phyloP scores from a whole-genome alignment of 1,139 yeast species.

The Suhomyces bokatorum region DNA sequence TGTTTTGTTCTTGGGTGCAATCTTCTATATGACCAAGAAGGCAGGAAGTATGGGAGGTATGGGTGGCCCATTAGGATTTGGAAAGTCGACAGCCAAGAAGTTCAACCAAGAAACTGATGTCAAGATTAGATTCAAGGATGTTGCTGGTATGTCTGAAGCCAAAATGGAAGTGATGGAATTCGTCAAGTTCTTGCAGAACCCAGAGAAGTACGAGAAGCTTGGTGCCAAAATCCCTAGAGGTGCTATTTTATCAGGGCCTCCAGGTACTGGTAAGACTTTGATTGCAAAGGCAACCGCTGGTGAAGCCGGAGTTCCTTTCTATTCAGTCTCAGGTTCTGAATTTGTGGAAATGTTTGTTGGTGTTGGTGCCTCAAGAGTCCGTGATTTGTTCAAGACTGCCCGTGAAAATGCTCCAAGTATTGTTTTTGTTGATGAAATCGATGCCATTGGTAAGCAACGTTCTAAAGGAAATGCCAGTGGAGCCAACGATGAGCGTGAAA shows the following conservation, averaged over 20 bases:
- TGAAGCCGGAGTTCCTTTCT: slow-evolving; percentile 96
- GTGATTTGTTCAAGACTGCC: slow-evolving; percentile 91
- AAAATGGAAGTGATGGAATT: slow-evolving; percentile 97
- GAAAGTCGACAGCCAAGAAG: slow-evolving; percentile 85
- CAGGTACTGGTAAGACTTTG: slow-evolving; percentile 98
- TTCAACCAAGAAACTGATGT: slow-evolving; percentile 92
- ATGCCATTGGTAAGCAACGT: slow-evolving; percentile 96
- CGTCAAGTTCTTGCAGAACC: slow-evolving; percentile 87
- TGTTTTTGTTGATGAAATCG: slow-evolving; percentile 94
- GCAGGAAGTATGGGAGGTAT: slow-evolving; percentile 60
- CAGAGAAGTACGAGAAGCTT: slow-evolving; percentile 80
- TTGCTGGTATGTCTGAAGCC: slow-evolving; percentile 98
- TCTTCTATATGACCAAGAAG: slow-evolving; percentile 68
- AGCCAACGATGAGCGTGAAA: slow-evolving; percentile 93
- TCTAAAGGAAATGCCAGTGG: slow-evolving; percentile 83
- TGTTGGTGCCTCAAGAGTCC: slow-evolving; percentile 96
- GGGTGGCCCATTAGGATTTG: slow-evolving; percentile 70
- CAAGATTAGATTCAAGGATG: slow-evolving; percentile 85
- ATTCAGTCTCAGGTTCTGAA: slow-evolving; percentile 96
- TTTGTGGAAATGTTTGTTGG: slow-evolving; percentile 99
- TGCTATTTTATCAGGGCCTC: slow-evolving; percentile 97
- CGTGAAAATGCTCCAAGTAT: slow-evolving; percentile 92
- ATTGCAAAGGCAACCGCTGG: slow-evolving; percentile 99
- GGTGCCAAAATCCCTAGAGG: slow-evolving; percentile 99
- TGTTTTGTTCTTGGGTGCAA: slow-evolving; percentile 77